phyloP scores from a whole-genome alignment of 2,329 filamentous ascomycete species.

The Beauveria sp. region DNA sequence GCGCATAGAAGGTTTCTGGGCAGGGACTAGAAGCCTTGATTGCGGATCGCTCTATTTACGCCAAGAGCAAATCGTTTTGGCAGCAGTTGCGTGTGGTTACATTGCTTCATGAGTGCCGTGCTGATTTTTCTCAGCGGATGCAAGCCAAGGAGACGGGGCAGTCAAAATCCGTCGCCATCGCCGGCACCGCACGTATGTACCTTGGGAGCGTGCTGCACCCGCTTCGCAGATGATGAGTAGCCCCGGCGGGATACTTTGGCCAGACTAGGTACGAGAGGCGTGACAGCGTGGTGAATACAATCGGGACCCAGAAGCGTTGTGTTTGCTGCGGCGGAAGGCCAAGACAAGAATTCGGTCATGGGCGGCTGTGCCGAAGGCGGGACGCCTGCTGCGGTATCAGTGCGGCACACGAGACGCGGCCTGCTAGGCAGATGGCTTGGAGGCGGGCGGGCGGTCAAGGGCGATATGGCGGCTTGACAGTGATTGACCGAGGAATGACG shows the following conservation, averaged over 20 bases:
- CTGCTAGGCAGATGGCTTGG: not conserved
- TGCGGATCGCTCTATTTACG: not conserved
- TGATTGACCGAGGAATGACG: not conserved
- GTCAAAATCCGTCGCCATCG: not conserved
- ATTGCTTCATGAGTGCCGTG: not conserved
- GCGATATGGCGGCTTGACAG: not conserved
- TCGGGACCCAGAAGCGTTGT: not conserved
- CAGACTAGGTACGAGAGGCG: not conserved
- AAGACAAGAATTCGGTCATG: not conserved
- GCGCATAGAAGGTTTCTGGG: not conserved
- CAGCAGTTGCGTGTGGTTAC: conserved; percentile 4
- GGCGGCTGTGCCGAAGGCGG: not conserved
- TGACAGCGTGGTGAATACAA: not conserved
- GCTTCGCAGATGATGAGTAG: not conserved
- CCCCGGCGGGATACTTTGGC: not conserved
- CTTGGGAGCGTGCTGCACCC: not conserved
- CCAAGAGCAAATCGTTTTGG: not conserved
- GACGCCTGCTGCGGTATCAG: not conserved
- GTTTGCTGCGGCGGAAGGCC: not conserved
- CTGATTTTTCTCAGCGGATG: not conserved
- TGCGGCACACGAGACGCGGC: not conserved
- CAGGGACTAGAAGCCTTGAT: not conserved
- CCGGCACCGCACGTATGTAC: not conserved
- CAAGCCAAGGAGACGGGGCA: not conserved
- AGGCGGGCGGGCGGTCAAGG: not conserved